These are phyloP conservation scores for Geranium brycei DNA, from an alignment of 345 rosid species.

Conservation along the genomic window DNA sequence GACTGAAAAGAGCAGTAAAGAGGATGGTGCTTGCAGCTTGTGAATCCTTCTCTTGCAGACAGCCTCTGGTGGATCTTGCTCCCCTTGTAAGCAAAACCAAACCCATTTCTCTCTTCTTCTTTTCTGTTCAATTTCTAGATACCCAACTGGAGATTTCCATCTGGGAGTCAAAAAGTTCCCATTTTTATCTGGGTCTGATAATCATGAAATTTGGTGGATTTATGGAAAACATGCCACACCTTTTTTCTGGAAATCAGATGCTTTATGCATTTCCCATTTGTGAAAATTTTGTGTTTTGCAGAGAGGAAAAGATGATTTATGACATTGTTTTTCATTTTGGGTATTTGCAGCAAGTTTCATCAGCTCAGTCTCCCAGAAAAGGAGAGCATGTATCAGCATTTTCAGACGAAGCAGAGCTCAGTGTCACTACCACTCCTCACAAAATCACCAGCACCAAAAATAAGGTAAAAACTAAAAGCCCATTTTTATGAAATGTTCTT, in stretches of 20 bases:
- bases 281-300: background rate
- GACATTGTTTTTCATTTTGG: background rate
- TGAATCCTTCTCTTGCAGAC: constrained; percentile 44
- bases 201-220: background rate
- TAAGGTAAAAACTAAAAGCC: background rate
- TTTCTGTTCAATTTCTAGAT: background rate
- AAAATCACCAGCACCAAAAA: constrained; percentile 6
- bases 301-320: constrained; percentile 6
- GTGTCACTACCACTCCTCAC: constrained; percentile 17
- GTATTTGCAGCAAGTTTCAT: constrained; percentile 17
- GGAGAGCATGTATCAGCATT: constrained; percentile 17
- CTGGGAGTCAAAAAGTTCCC: background rate
- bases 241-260: background rate
- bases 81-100: constrained; percentile 17
- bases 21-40: constrained; percentile 62
- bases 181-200: background rate
- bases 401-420: constrained; percentile 23
- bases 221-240: background rate
- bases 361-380: constrained; percentile 22
- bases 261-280: constrained; percentile 1
- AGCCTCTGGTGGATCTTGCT: constrained; percentile 23
- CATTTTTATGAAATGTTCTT: background rate
- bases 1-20: constrained; percentile 49
- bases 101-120: background rate
- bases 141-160: background rate